phyloP scores from a whole-genome alignment of 805 yeast species.

The Ogataea dorogensis region DNA sequence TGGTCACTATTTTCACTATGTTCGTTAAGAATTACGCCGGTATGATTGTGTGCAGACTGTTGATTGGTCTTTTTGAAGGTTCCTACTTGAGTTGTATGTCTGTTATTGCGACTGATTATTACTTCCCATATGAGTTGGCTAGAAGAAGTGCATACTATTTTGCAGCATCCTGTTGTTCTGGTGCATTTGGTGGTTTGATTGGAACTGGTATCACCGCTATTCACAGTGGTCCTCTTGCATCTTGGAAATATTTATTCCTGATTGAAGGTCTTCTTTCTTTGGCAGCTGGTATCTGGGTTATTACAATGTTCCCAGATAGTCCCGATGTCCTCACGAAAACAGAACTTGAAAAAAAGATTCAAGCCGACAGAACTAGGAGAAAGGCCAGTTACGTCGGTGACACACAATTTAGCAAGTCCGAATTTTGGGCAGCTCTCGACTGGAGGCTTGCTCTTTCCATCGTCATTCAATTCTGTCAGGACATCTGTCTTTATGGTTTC shows the following conservation, averaged over 20 bases:
- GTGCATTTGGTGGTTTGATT: conserved; percentile 24
- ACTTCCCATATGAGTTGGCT: conserved; percentile 20
- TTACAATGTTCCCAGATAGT: conserved; percentile 6
- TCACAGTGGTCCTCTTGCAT: conserved; percentile 15
- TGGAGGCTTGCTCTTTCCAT: conserved; percentile 12
- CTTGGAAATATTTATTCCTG: conserved; percentile 22
- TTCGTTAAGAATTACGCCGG: conserved; percentile 41
- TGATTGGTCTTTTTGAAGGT: conserved; percentile 41
- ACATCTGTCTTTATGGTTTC: conserved; percentile 13
- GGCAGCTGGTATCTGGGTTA: conserved; percentile 8
- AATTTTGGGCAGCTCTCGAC: conserved; percentile 2
- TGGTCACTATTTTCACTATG: conserved; percentile 40
- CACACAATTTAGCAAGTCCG: conserved; percentile 8
- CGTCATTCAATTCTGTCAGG: conserved; percentile 15
- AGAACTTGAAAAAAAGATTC: conserved; percentile 4
- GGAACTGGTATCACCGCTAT: conserved; percentile 22
- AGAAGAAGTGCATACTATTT: conserved; percentile 16
- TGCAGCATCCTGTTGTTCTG: conserved; percentile 19
- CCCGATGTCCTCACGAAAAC: conserved; percentile 3
- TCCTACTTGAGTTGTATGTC: conserved; percentile 35
- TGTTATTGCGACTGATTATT: conserved; percentile 19
- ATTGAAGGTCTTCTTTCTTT: conserved; percentile 15
- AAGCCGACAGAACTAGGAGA: conserved; percentile 3
- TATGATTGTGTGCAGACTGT: conserved; percentile 38
- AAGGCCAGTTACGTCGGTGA: conserved; percentile 7